These are phyloP conservation scores for Huntiella omanensis DNA, from an alignment of 2,329 filamentous ascomycete species.

Conservation along the genomic window DNA sequence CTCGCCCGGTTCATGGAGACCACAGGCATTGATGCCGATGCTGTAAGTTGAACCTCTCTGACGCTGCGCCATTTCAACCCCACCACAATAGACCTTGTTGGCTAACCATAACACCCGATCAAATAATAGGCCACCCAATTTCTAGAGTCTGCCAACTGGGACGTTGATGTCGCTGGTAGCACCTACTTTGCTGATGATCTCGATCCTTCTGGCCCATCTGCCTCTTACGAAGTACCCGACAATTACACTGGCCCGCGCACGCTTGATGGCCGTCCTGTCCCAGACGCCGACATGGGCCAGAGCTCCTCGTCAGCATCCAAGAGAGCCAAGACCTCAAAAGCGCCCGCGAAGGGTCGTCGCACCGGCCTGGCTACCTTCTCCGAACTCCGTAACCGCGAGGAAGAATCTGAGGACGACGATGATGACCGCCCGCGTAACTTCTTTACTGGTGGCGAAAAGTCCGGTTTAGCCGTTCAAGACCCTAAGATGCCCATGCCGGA, in stretches of 20 bases:
- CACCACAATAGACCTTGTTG: too few relatives aligned
- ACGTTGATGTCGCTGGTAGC: constrained; percentile 41
- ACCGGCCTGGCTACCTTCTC: constrained; percentile 43
- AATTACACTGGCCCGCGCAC: constrained; percentile 43
- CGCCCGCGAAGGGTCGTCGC: constrained; percentile 26
- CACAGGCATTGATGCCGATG: background rate
- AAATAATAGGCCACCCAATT: constrained; percentile 42
- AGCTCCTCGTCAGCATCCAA: constrained; percentile 17
- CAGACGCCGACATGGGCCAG: constrained; percentile 18
- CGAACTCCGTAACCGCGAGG: constrained; percentile 33
- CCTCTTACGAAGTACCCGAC: constrained; percentile 16
- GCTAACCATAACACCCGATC: too few relatives aligned
- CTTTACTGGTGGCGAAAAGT: constrained; percentile 76
- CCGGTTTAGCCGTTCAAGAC: constrained; percentile 49
- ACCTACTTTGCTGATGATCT: constrained; percentile 40
- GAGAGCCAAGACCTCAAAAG: background rate
- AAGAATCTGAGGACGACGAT: constrained; percentile 34
- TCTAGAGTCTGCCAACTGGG: constrained; percentile 46
- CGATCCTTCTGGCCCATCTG: constrained; percentile 10
- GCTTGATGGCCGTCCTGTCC: constrained; percentile 41
- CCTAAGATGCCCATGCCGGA: constrained; percentile 26
- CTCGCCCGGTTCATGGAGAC: constrained; percentile 6
- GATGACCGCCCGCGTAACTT: constrained; percentile 47
- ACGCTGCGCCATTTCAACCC: too few relatives aligned
- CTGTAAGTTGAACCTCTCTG: background rate